Percentiles rank a stretch among this genome's conserved stretches.
These are phyloP conservation scores for Conoideocrella luteorostrata DNA, from an alignment of 2,329 filamentous ascomycete genomes.

Conservation along the genomic window DNA sequence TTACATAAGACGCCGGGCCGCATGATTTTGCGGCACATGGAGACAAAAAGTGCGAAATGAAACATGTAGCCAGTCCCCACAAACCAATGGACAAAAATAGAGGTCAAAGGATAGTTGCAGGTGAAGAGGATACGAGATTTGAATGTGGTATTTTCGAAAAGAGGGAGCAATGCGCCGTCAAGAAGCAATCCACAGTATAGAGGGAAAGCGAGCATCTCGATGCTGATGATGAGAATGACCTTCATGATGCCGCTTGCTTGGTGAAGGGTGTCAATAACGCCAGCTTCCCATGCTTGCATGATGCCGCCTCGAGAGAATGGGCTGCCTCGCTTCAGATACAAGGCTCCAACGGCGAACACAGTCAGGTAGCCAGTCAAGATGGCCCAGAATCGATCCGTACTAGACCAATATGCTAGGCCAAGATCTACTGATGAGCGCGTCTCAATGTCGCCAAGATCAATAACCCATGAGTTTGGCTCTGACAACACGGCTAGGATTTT, in stretches of 20 bases:
- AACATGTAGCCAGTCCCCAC: conserved; percentile 99
- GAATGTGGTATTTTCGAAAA: conserved; percentile 78
- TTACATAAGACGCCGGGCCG: conserved; percentile 85
- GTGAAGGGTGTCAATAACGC: conserved; percentile 73
- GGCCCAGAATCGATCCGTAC: conserved; percentile 60
- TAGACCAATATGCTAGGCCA: conserved; percentile 60
- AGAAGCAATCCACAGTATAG: conserved; percentile 91
- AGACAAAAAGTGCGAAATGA: conserved; percentile 96
- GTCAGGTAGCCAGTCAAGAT: conserved; percentile 77
- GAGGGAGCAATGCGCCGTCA: conserved; percentile 78
- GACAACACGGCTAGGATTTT: conserved; percentile 23
- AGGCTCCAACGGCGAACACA: conserved; percentile 64
- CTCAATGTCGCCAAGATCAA: conserved; percentile 44
- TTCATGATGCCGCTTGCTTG: conserved; percentile 97
- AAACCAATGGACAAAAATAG: conserved; percentile 97
- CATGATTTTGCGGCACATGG: conserved; percentile 98
- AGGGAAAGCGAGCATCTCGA: conserved; percentile 97
- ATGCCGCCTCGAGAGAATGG: conserved; percentile 56
- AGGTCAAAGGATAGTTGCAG: conserved; percentile 72
- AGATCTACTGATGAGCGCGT: conserved; percentile 39
- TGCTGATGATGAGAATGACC: conserved; percentile 95
- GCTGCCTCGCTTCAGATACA: conserved; percentile 71
- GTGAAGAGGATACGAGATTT: conserved; percentile 74
- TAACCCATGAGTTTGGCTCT: conserved; percentile 51
- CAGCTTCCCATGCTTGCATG: conserved; percentile 63